Percentiles rank a stretch among this genome's conserved stretches.
Evolutionary conservation across 1,139 yeast genomes (phyloP).

Genomic region (Geotrichum candidum): DNA sequence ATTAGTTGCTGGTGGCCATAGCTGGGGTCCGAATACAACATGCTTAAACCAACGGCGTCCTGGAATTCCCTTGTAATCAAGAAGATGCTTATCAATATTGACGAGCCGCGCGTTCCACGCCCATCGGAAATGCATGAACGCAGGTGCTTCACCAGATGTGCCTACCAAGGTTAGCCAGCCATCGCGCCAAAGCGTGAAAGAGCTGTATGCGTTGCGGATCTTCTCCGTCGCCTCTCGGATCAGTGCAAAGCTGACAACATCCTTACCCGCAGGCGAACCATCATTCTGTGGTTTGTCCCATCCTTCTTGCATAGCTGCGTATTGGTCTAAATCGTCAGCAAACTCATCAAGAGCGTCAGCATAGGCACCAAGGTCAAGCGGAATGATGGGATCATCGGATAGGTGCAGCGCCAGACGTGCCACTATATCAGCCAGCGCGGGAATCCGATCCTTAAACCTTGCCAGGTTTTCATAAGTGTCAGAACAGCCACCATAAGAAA

Average conservation of each 20-base stretch:
- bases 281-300: conserved; percentile 10
- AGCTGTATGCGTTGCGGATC: conserved; percentile 25
- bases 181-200: conserved; percentile 42
- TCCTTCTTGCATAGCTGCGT: conserved; percentile 31
- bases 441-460: conserved; percentile 39
- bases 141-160: conserved; percentile 52
- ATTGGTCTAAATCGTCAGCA: conserved; percentile 46
- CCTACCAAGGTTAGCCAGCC: conserved; percentile 49
- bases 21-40: conserved; percentile 63
- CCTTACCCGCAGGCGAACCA: not conserved
- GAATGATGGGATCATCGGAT: conserved; percentile 71
- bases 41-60: conserved; percentile 65
- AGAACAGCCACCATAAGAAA: conserved; percentile 42
- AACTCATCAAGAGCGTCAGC: conserved; percentile 44
- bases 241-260: conserved; percentile 21
- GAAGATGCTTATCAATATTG: conserved; percentile 50
- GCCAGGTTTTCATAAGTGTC: conserved; percentile 53
- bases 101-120: conserved; percentile 69
- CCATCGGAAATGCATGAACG: conserved; percentile 66
- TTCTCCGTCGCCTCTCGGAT: conserved; percentile 27
- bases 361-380: conserved; percentile 53
- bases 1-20: conserved; percentile 47
- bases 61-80: conserved; percentile 45
- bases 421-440: conserved; percentile 51
- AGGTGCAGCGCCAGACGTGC: conserved; percentile 50